Conservation (phyloP, 2,329 filamentous ascomycete genomes). For the Trichoderma guizhouense region DNA sequence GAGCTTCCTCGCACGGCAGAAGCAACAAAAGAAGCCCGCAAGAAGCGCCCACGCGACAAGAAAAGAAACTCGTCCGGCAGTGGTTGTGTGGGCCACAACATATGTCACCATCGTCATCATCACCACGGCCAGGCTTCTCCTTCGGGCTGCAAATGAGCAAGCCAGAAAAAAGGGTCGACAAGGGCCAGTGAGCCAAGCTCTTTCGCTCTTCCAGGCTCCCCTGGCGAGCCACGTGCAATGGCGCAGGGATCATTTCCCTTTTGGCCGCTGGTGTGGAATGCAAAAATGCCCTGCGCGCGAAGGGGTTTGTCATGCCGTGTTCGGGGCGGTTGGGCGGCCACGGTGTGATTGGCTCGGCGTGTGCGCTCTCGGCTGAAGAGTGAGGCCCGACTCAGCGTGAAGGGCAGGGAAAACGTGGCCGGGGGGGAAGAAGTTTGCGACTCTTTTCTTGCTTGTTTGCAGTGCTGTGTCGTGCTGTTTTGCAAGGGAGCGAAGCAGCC, state of each 20-base stretch:
- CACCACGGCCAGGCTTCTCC: neutral
- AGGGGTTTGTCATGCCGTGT: neutral
- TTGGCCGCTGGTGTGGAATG: conserved; percentile 8
- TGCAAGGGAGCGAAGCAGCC: neutral
- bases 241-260: conserved; percentile 16
- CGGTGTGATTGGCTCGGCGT: conserved; percentile 12
- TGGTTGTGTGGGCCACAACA: neutral
- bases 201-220: neutral
- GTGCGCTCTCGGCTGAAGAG: conserved; percentile 17
- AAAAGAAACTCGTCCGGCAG: neutral
- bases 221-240: conserved; percentile 20
- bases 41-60: neutral
- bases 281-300: neutral
- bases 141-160: neutral
- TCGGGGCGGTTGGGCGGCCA: neutral
- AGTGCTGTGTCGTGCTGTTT: neutral
- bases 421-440: neutral
- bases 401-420: conserved; percentile 11
- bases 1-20: neutral
- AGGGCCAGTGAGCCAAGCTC: neutral
- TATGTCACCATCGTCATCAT: neutral
- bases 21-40: neutral
- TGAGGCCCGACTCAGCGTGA: conserved; percentile 16
- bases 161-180: neutral
- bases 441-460: neutral